Evolutionary conservation across 2,329 filamentous ascomycete genomes (phyloP), one percentile per base, ranked within the genome.

Genomic region (Monosporascus sp.): DNA sequence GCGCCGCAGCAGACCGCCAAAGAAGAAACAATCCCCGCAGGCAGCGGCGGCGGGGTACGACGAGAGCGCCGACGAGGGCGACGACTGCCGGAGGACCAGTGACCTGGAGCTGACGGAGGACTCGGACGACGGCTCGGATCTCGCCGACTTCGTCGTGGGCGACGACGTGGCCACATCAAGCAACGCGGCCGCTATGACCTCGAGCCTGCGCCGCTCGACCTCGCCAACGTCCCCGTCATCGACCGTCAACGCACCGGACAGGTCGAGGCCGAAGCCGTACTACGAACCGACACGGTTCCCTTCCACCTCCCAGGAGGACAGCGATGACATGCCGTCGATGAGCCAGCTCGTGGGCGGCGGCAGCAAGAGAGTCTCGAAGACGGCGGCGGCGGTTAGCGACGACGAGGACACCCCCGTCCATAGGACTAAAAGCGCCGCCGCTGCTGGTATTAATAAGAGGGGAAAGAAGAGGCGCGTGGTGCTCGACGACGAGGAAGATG

Each of bases 101-200:
- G 70, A 72, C 52, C 53, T 72, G 7, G 70, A 71, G 43, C 52
- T 69, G 14, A 68, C 69, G 45, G 65, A 71, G 36, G 69, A 71
- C 43, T 71, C 64, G 3, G 67, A 69, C 48, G 57, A 58, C 49
- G 67, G 67, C 19, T 62, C 61, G 3, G 67, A 69, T 50, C 62
- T 69, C 3, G 66, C 55, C 16, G 66, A 45, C n/a, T 69, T 69
- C 52, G 58, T 69, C 20, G 67, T 69, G 7, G 66, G 61, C 27
- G 66, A 69, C 50, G 60, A 67, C 54, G 55, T 62, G 20, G 63
- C 59, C 2, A 67, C 66, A 7, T 69, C 67, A 1, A 67, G 62
- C 49, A 59, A 60, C 48, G 50, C 54, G 20, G 56, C 60, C 3
- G 65, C 64, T 3, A 64, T 65, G 6, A 68, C 64, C 36, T 52